phyloP scores from a whole-genome alignment of 2,329 filamentous ascomycete species.

The Stagonosporopsis vannaccii region DNA sequence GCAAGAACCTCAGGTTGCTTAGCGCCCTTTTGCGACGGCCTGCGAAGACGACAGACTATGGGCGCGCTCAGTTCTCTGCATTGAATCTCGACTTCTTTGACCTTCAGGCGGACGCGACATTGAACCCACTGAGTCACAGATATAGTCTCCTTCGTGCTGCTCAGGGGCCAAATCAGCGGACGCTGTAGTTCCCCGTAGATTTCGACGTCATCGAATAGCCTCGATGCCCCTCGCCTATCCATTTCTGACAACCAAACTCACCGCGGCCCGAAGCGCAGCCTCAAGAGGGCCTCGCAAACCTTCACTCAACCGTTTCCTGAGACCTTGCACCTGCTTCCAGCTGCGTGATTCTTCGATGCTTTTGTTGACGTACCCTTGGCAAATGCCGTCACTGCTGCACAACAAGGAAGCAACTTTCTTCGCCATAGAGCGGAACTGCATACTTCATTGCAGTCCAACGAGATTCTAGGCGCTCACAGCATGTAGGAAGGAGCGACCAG shows the following conservation, averaged over 20 bases:
- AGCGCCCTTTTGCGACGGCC: neutral
- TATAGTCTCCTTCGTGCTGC: neutral
- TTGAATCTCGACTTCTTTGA: no score
- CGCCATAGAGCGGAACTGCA: no score
- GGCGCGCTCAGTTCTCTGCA: neutral
- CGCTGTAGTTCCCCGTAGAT: neutral
- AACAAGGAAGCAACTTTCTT: neutral
- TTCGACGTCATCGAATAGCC: neutral
- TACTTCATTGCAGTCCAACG: no score
- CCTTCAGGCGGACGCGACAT: no score
- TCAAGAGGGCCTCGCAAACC: neutral
- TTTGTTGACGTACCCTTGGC: neutral
- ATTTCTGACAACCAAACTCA: neutral
- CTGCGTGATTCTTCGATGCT: neutral
- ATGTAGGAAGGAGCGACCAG: neutral
- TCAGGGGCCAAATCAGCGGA: no score
- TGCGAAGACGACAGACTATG: neutral
- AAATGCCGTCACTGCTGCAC: no score
- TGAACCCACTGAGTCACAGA: no score
- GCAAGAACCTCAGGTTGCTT: neutral
- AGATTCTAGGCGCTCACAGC: neutral
- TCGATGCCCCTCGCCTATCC: neutral
- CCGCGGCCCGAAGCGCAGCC: neutral
- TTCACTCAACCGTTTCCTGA: neutral
- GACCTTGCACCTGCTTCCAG: neutral